A percentile compares a stretch with the other conserved stretches of the same genome.
These are phyloP conservation scores for Thermomyces lanuginosus DNA, from an alignment of 2,329 filamentous ascomycete genomes.

Conservation along the genomic window DNA sequence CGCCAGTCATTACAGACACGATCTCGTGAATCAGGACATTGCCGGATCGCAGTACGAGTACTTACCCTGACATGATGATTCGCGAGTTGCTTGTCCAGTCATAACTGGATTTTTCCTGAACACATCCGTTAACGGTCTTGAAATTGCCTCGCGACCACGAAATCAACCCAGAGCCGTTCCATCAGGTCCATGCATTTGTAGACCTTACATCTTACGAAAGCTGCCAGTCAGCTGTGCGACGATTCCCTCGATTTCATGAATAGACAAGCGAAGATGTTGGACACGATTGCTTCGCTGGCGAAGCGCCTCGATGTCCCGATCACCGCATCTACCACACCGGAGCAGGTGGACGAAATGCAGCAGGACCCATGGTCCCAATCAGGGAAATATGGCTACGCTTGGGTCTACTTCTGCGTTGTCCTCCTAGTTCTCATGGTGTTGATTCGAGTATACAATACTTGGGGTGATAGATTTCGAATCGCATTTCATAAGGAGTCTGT, in stretches of 20 bases:
- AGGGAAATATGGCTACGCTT: slow-evolving; percentile 72
- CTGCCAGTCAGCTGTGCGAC: no score
- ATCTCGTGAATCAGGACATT: no score
- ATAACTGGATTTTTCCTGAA: no score
- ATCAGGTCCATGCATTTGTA: no score
- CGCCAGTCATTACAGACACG: no score
- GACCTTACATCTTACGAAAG: no score
- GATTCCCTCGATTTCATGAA: slow-evolving; percentile 1
- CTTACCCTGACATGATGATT: no score
- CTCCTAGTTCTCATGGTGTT: slow-evolving; percentile 51
- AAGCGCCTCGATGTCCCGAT: slow-evolving; percentile 41
- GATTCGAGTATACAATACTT: slow-evolving; percentile 69
- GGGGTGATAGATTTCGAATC: slow-evolving; percentile 84
- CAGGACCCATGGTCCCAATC: slow-evolving; percentile 65
- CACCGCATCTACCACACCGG: slow-evolving; percentile 39
- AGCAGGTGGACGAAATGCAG: slow-evolving; percentile 39
- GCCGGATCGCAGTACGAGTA: no score
- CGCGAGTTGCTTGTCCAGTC: no score
- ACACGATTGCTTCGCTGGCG: slow-evolving; percentile 15
- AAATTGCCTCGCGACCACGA: no score
- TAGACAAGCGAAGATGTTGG: slow-evolving; percentile 5
- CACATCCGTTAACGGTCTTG: no score
- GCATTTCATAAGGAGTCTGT: slow-evolving; percentile 74
- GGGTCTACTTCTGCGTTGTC: slow-evolving; percentile 72
- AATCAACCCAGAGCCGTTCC: no score